Evolutionary conservation across 345 rosid species (phyloP), one percentile per base, ranked within the genome.

Genomic region (Rhodamnia rubescens): DNA sequence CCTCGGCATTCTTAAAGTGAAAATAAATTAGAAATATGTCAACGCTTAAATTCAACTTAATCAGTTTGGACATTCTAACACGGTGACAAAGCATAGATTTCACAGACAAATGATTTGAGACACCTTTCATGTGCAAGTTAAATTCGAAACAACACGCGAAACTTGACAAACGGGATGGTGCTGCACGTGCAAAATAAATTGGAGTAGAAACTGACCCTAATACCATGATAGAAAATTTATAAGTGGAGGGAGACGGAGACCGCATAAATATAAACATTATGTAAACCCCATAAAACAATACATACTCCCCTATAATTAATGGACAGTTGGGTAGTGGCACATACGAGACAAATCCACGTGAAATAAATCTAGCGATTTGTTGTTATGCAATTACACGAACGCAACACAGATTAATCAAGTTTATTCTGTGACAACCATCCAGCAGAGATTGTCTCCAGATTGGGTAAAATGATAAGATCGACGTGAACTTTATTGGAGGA

Each of bases 301-400:
- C 44, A 16, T 64, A 32, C 11, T 16, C 22, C 3, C 21, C 36
- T 20, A 36, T 22, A 11, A 69, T 21, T 36, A 69, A 69, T 69
- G 80, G 20, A 69, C 47, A 69, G 47, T 36, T 69, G 80, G 80
- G 26, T 36, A 36, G 80, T 69, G 80, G 2, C 47, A 69, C 40
- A 21, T 18, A 36, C 80, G 80, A 42, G 47, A 69, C 80, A 69
- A 64, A 20, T 32, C 40, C 80, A 69, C 80, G 80, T 69, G 80
- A 69, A 18, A 36, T 18, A 69, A 69, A 69, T 69, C 47, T 36
- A 69, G 47, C 36, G 80, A 18, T 36, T 69, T 69, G 47, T 69
- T 69, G 80, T 69, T 20, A 69, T 69, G 47, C 80, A 36, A 69
- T 69, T 69, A 69, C 80, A 69, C 80, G 80, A 69, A 69, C 47